Base-by-base conservation (phyloP, 2,329 filamentous ascomycete species). In the Fusarium multiceps region DNA sequence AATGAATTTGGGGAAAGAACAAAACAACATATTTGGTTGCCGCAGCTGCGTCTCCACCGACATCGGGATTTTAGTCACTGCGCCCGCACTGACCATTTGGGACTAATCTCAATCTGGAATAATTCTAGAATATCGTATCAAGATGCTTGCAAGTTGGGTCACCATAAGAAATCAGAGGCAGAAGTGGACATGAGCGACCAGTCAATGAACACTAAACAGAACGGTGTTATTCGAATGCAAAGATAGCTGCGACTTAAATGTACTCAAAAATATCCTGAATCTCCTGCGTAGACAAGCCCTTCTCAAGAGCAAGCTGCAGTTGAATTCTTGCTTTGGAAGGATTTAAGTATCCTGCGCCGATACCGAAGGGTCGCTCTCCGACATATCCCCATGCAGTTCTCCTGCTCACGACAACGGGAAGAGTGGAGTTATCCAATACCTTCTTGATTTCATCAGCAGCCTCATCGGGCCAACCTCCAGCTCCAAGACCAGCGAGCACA, bases 401-500 rank as follows among this genome's bases (percentile, higher is more conserved):
- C 27, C 83, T 82, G 47, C 83, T 86, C 6, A 83, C 81, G 0
- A 89, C 81, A 4, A 88, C 81, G 1, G 85, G 82, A 11, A 77
- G 53, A 2, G 78, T 77, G 9, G 83, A 82, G 14, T 80, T 80
- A 62, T 82, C 80, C 51, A 83, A 80, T 1, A 86, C 71, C 8
- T 78, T 76, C 46, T 83, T 76, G 1, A 86, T 79, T 6, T 79
- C 82, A 7, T 74, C 56, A 3, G 69, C 64, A 5, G 82, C 83
- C 7, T 73, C 70, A 0, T 74, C 73, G 0, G 80, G 81, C 77
- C 85, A 82, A 0, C 83, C 82, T 7, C 87, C 87, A 1, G 85
- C 85, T 1, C 87, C 87, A 32, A 86, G 81, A 18, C 86, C 86
- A 0, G 86, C 87, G 9, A 85, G 82, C 0, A 89, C 85, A 7